Conservation (phyloP, 2,329 filamentous ascomycete genomes). For the Mollisia scopiformis region DNA sequence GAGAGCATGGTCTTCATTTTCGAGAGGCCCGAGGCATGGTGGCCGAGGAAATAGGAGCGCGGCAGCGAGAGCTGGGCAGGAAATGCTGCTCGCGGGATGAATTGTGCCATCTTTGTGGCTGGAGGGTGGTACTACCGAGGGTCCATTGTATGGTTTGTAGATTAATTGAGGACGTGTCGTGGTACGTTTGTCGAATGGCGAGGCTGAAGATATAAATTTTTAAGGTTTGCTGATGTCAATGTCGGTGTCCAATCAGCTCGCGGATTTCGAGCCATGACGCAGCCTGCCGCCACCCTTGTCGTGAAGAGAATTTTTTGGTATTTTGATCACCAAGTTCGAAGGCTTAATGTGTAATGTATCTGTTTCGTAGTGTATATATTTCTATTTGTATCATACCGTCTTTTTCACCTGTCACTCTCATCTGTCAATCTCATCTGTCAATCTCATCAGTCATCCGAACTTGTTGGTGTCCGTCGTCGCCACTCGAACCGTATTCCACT, state of each 20-base stretch:
- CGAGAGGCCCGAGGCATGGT: conserved; percentile 80
- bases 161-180: neutral
- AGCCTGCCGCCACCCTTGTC: neutral
- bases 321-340: neutral
- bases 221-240: conserved; percentile 4
- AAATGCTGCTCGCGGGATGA: conserved; percentile 76
- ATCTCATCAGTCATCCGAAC: too few species aligned
- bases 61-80: conserved; percentile 74
- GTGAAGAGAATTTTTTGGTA: neutral
- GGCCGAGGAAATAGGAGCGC: conserved; percentile 91
- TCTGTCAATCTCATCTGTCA: too few species aligned
- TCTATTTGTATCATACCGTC: too few species aligned
- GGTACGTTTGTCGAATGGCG: conserved; percentile 24
- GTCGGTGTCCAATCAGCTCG: neutral
- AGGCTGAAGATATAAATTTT: conserved; percentile 36
- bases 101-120: conserved; percentile 42
- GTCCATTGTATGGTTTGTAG: conserved; percentile 12
- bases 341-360: too few species aligned
- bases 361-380: too few species aligned
- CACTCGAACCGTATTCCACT: neutral
- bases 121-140: conserved; percentile 15
- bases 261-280: neutral
- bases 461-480: neutral
- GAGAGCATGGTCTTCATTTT: conserved; percentile 83
- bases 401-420: too few species aligned